Percentiles rank a stretch among this genome's conserved stretches.
Conservation (phyloP, 306 rosid genomes). For the Sindora glabra region DNA sequence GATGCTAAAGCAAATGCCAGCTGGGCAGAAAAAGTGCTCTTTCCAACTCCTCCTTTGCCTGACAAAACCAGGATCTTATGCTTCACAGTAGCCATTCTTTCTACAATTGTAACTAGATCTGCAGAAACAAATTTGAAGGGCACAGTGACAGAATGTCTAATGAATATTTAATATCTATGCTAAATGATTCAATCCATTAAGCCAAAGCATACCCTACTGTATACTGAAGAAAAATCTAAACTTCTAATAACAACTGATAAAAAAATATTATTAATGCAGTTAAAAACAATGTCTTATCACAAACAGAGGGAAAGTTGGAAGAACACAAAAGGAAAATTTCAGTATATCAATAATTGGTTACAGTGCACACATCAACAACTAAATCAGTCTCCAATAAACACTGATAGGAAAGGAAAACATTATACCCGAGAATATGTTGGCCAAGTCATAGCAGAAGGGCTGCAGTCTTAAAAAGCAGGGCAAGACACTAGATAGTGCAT, state of each 20-base stretch:
- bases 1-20: conserved; percentile 84
- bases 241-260: too few species aligned
- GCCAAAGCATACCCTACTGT: not conserved
- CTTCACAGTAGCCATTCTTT: conserved; percentile 90
- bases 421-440: not conserved
- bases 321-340: not conserved
- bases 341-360: not conserved
- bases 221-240: not conserved
- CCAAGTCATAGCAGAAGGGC: not conserved
- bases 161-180: not conserved
- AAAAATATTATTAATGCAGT: too few species aligned
- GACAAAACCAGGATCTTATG: conserved; percentile 85
- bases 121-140: conserved; percentile 19
- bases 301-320: not conserved
- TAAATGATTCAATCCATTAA: not conserved
- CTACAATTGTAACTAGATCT: conserved; percentile 78
- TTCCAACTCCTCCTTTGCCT: conserved; percentile 96
- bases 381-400: not conserved
- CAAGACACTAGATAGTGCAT: not conserved
- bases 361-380: not conserved
- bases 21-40: conserved; percentile 94
- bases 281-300: not conserved
- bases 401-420: not conserved
- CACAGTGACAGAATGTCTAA: not conserved
- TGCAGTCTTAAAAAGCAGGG: not conserved